These are phyloP conservation scores for Esteya vermicola DNA, from an alignment of 2,329 filamentous ascomycete species.

Conservation along the genomic window DNA sequence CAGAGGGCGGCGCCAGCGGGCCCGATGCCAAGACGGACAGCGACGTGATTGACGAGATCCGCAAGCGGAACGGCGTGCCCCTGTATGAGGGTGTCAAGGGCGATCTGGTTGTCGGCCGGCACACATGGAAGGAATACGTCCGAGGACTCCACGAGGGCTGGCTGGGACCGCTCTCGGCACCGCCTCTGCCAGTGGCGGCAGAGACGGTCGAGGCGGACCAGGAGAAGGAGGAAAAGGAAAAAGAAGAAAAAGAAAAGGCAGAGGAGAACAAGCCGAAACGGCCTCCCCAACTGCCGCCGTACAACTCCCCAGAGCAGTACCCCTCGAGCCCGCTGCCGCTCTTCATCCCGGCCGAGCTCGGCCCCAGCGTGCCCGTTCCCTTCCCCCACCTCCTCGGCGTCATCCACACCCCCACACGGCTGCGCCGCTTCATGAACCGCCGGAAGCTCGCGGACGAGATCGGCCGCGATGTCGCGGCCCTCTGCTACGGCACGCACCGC, in stretches of 20 bases:
- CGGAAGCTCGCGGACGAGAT: constrained; percentile 76
- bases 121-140: constrained; percentile 96
- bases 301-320: constrained; percentile 64
- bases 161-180: constrained; percentile 68
- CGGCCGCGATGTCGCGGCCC: constrained; percentile 74
- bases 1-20: too few relatives aligned
- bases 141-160: constrained; percentile 90
- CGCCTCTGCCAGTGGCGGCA: constrained; percentile 22
- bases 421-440: constrained; percentile 78
- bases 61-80: constrained; percentile 50
- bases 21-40: constrained; percentile 39
- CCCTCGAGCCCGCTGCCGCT: constrained; percentile 46
- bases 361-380: constrained; percentile 56
- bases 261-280: constrained; percentile 38
- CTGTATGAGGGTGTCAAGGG: constrained; percentile 64
- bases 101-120: constrained; percentile 77
- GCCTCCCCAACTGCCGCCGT: constrained; percentile 52
- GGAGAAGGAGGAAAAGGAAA: constrained; percentile 21
- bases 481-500: constrained; percentile 51
- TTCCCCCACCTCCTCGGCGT: constrained; percentile 91
- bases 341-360: constrained; percentile 54
- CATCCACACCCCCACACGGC: constrained; percentile 70
- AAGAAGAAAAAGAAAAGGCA: constrained; percentile 36
- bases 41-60: constrained; percentile 45
- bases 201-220: constrained; percentile 10